Base-by-base conservation (phyloP, 148 eudicot species). In the Camellia granthamiana region DNA sequence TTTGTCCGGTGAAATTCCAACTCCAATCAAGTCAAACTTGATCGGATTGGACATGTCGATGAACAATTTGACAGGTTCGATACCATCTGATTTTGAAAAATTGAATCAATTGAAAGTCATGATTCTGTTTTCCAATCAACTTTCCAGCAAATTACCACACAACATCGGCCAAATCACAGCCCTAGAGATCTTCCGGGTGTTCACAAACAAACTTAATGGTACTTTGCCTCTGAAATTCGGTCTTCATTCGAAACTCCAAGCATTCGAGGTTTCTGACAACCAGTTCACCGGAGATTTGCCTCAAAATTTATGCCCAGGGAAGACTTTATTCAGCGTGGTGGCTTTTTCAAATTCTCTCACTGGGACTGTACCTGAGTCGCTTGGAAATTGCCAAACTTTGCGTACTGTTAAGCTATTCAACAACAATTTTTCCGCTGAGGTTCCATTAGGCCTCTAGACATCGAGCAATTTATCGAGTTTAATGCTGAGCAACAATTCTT, bases 1-100 rank as follows among this genome's bases (percentile, higher is more conserved):
- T 8, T 75, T 95, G 4, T 86, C 91, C 0, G 97, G 97, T 3
- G 74, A 60, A 23, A 80, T 95, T 54, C 98, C 98, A 5, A 74
- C 60, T 16, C 77, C 66, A 5, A 82, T 92, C 44, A 69, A 88
- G 54, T 84, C 88, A 19, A 84, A 80, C 65, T 80, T 90, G 85
- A 74, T 46, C 16, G 79, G 80, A 55, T 42, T 93, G 41, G 93
- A 91, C 71, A 19, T 93, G 0, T 81, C 90, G 2, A 41, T 30
- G 72, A 93, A 93, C 75, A 78, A 61, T 0, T 56, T 91, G 78
- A 77, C 85, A 0, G 94, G 97, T 0, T 58, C 88, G 10, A 78
- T 92, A 5, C 88, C 96, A 4, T 78, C 77, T 5, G 90, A 9
- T 23, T 68, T 89, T 5, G 89, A 78, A 7, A 86, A 85, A 4